Percentiles rank a stretch among this genome's conserved stretches.
phyloP scores from a whole-genome alignment of 2,329 filamentous ascomycete species.

The Aureobasidium uvarum region DNA sequence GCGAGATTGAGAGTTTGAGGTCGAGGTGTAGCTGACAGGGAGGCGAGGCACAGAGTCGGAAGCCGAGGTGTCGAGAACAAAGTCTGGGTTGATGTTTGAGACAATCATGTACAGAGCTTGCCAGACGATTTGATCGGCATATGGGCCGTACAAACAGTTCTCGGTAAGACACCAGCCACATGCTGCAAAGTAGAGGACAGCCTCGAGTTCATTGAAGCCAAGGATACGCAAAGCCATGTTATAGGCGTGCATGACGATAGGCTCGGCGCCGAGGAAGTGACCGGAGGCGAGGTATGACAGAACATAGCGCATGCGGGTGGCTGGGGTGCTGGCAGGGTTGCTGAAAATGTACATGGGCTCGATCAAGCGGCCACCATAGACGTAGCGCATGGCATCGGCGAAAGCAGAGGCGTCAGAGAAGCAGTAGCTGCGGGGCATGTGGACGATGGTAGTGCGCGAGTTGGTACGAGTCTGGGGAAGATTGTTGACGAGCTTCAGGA shows the following conservation, averaged over 20 bases:
- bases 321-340: not conserved
- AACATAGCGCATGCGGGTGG: conserved; percentile 34
- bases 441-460: conserved; percentile 5
- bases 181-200: conserved; percentile 54
- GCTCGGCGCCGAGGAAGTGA: conserved; percentile 53
- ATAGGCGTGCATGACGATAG: conserved; percentile 44
- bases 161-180: conserved; percentile 8
- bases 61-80: conserved; percentile 56
- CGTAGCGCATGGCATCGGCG: conserved; percentile 26
- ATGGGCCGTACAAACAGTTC: conserved; percentile 50
- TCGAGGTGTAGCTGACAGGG: conserved; percentile 33
- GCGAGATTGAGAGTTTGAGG: not conserved
- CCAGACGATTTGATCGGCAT: conserved; percentile 55
- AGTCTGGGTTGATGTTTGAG: conserved; percentile 59
- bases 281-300: conserved; percentile 64
- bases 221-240: conserved; percentile 58
- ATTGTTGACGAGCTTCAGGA: conserved; percentile 21
- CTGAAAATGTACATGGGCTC: conserved; percentile 19
- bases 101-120: conserved; percentile 60
- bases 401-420: conserved; percentile 24
- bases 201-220: conserved; percentile 61
- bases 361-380: conserved; percentile 26
- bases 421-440: conserved; percentile 14
- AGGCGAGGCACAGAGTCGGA: conserved; percentile 52
- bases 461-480: not conserved